These are phyloP conservation scores for Vaccinium vitisidaea DNA, from an alignment of 148 eudicot genomes.

Conservation along the genomic window DNA sequence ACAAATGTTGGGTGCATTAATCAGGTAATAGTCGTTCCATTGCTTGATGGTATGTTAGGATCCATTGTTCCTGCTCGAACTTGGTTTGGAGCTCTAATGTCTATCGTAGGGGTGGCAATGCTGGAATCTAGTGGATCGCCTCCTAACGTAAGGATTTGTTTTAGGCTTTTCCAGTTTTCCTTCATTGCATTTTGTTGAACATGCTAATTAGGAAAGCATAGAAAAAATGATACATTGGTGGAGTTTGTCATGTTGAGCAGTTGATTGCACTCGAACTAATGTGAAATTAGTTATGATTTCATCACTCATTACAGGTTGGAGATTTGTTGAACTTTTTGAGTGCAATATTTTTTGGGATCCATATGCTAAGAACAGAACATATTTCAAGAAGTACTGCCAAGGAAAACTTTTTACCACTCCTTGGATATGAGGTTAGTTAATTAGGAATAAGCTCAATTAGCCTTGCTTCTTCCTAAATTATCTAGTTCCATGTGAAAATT, in stretches of 20 bases:
- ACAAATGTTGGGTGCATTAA: conserved; percentile 15
- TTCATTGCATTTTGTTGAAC: background rate
- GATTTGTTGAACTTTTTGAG: conserved; percentile 67
- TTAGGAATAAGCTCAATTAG: background rate
- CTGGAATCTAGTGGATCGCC: conserved; percentile 82
- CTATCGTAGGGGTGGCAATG: conserved; percentile 61
- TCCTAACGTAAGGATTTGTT: conserved; percentile 52
- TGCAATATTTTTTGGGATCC: conserved; percentile 67
- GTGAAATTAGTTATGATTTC: background rate
- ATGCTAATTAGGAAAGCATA: background rate
- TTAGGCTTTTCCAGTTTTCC: background rate
- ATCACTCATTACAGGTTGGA: conserved; percentile 50
- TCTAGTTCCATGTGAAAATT: background rate
- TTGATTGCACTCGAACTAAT: background rate
- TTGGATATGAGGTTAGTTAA: conserved; percentile 64
- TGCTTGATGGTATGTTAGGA: conserved; percentile 73
- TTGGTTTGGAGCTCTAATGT: conserved; percentile 72
- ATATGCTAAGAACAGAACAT: conserved; percentile 73
- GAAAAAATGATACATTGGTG: background rate
- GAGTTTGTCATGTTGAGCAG: background rate
- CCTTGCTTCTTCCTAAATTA: background rate
- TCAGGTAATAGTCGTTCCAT: conserved; percentile 75
- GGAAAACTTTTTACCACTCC: conserved; percentile 54
- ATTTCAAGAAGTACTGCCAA: conserved; percentile 51
- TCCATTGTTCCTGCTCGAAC: conserved; percentile 52